Evolutionary conservation across 306 rosid genomes (phyloP), one percentile per base, ranked within the genome.

Genomic region (Quercus cerris): DNA sequence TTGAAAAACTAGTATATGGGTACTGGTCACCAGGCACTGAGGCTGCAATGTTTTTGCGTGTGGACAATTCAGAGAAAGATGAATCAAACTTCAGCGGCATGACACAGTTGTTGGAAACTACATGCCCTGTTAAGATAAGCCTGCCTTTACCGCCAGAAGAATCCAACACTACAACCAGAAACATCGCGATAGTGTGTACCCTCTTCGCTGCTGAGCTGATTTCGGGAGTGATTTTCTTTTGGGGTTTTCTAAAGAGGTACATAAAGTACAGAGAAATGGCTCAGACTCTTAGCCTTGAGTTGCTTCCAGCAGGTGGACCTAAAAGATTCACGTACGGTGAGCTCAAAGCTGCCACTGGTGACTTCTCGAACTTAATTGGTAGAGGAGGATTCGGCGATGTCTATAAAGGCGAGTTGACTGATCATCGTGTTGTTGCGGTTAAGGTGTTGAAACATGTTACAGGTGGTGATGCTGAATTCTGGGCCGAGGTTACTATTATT

Each of bases 251-350:
- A 20, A 94, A 91, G 83, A 92, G 87, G 77, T 94, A 92, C 56
- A 84, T 94, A 52, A 92, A 90, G 75, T 94, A 94, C 80, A 89
- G 98, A 68, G 94, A 91, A 83, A 94, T 94, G 98, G 98, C 98
- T 14, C 87, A 91, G 22, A 92, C 97, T 3, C 79, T 94, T 0
- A 97, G 98, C 25, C 97, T 94, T 23, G 98, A 94, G 79, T 89
- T 93, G 15, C 90, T 94, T 4, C 98, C 98, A 1, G 97, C 94
- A 6, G 99, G 99, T 1, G 99, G 99, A 18, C 97, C 97, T 0
- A 94, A 94, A 59, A 79, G 93, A 54, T 94, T 93, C 82, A 69
- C 91, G 0, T 88, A 90, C 81, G 78, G 90, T 1, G 99, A 94
- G 81, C 91, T 94, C 83, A 94, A 91, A 67, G 73, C 85, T 1